Conservation (phyloP, 352 stramenopile species). For the Phytophthora fragariae region DNA sequence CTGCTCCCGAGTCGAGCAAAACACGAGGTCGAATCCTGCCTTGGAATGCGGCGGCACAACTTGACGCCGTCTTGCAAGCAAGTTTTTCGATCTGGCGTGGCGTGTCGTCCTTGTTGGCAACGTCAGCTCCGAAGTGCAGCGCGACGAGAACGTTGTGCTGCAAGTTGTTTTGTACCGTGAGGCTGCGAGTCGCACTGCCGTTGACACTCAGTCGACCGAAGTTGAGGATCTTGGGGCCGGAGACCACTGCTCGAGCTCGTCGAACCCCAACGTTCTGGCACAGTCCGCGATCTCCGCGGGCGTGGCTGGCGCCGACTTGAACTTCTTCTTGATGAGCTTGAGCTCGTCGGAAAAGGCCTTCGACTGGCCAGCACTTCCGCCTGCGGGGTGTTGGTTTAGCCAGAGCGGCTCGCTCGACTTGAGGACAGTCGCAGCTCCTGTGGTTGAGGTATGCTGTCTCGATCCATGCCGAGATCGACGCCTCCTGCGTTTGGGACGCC, state of each 20-base stretch:
- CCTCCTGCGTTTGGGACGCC: conserved; percentile 30
- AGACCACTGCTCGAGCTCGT: conserved; percentile 79
- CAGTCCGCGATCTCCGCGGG: conserved; percentile 93
- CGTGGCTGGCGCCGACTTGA: conserved; percentile 87
- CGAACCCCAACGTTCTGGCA: conserved; percentile 60
- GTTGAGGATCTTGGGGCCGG: conserved; percentile 88
- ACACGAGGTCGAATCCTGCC: conserved; percentile 93
- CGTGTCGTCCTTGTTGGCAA: conserved; percentile 18
- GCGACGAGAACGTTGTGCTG: conserved; percentile 81
- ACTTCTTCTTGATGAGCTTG: conserved; percentile 94
- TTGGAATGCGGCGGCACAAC: conserved; percentile 82
- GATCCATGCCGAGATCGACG: conserved; percentile 66
- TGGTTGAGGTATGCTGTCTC: conserved; percentile 57
- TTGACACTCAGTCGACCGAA: conserved; percentile 94
- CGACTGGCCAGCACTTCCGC: conserved; percentile 22
- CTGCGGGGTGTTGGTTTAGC: conserved; percentile 43
- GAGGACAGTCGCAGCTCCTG: conserved; percentile 51
- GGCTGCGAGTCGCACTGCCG: conserved; percentile 72
- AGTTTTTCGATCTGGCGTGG: conserved; percentile 62
- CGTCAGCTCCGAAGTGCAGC: conserved; percentile 37
- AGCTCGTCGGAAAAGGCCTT: conserved; percentile 85
- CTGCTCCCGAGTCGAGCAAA: conserved; percentile 79
- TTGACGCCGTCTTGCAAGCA: conserved; percentile 62
- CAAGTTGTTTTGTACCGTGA: conserved; percentile 92
- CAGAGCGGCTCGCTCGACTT: conserved; percentile 71